Conservation (phyloP, 1,139 yeast species). For the Starmera stellimalicola region DNA sequence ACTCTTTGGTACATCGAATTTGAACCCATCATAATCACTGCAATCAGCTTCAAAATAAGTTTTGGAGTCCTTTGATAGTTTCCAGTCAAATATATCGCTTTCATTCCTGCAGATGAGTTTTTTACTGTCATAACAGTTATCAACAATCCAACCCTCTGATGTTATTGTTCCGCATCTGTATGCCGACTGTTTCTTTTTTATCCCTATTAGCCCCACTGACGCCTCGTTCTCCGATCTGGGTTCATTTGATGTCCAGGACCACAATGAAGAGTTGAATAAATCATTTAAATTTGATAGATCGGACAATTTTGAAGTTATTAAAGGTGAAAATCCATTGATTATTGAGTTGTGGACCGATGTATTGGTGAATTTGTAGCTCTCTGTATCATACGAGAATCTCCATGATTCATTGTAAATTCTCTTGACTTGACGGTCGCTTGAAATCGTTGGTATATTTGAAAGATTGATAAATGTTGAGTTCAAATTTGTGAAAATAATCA, state of each 20-base stretch:
- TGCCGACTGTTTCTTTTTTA: slow-evolving; percentile 27
- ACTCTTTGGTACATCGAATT: slow-evolving; percentile 49
- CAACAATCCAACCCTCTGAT: slow-evolving; percentile 44
- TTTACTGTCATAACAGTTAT: slow-evolving; percentile 50
- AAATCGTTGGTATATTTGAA: slow-evolving; percentile 14
- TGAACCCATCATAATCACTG: slow-evolving; percentile 27
- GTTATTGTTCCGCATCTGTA: slow-evolving; percentile 52
- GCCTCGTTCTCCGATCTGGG: slow-evolving; percentile 27
- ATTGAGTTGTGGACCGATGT: slow-evolving; percentile 28
- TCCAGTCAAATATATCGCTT: slow-evolving; percentile 38
- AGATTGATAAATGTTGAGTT: slow-evolving; percentile 9
- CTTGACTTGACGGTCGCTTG: slow-evolving; percentile 9
- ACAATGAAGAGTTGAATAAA: slow-evolving; percentile 32
- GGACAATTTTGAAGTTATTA: slow-evolving; percentile 35
- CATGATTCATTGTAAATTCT: slow-evolving; percentile 21
- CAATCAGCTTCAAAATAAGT: slow-evolving; percentile 43
- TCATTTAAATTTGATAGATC: slow-evolving; percentile 20
- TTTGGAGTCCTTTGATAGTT: slow-evolving; percentile 23
- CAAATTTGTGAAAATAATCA: slow-evolving; percentile 7
- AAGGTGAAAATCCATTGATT: slow-evolving; percentile 51
- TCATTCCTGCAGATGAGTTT: slow-evolving; percentile 48
- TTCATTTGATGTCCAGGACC: slow-evolving; percentile 66
- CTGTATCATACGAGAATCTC: slow-evolving; percentile 30
- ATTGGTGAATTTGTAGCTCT: slow-evolving; percentile 25
- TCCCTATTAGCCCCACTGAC: slow-evolving; percentile 10